Conservation (phyloP, 345 rosid genomes). For the Rhodamnia argentea region DNA sequence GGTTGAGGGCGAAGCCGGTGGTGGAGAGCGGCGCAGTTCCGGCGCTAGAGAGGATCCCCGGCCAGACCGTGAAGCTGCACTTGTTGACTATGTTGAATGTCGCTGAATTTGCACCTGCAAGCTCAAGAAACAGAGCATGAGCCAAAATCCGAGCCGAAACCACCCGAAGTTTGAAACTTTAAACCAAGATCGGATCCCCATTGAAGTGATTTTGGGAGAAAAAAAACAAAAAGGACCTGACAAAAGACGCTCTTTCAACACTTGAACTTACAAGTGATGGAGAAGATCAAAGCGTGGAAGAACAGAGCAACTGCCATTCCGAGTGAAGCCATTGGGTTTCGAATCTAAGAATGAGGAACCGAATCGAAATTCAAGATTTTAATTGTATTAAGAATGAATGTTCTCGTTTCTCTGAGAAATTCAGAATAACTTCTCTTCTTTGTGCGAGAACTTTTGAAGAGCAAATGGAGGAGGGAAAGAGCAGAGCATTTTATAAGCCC, state of each 20-base stretch:
- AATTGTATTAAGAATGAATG: not conserved
- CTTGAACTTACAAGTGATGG: not conserved
- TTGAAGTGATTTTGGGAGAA: not conserved
- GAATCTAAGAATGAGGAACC: not conserved
- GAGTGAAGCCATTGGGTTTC: not conserved
- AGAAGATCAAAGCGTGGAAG: not conserved
- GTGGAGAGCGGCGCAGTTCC: slow-evolving; percentile 40
- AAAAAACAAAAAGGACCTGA: not conserved
- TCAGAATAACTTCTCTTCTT: too few species aligned
- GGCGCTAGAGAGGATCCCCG: slow-evolving; percentile 52
- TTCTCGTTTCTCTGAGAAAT: not conserved
- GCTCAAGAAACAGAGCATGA: not conserved
- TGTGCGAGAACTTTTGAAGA: not conserved
- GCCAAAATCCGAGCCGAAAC: not conserved
- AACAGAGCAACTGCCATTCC: not conserved
- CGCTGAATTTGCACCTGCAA: slow-evolving; percentile 7
- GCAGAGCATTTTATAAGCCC: not conserved
- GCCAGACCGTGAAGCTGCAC: slow-evolving; percentile 59
- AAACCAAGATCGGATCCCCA: rapidly evolving
- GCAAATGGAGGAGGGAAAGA: not conserved
- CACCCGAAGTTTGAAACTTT: not conserved
- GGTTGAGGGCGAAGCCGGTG: slow-evolving; percentile 47
- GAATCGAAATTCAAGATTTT: not conserved
- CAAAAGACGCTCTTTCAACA: not conserved
- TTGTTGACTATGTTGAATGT: slow-evolving; percentile 42